Evolutionary conservation across 257 asterid genomes (phyloP).

Genomic region (Solanum neorickii): DNA sequence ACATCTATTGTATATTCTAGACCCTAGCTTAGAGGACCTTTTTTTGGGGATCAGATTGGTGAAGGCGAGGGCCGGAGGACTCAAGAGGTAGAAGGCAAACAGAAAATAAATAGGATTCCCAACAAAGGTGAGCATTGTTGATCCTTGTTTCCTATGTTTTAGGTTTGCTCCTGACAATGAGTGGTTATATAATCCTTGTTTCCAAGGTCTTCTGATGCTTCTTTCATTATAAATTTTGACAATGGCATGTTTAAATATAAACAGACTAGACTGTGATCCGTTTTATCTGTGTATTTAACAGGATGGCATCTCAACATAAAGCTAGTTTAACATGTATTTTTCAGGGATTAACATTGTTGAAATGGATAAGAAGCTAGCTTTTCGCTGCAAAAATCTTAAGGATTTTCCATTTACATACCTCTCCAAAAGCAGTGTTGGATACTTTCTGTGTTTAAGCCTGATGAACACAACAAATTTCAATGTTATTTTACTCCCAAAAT

Average conservation of each 20-base stretch:
- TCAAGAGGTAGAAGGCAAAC: not conserved
- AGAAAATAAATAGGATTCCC: not conserved
- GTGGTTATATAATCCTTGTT: not conserved
- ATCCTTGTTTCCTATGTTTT: not conserved
- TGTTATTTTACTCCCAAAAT: conserved; percentile 5
- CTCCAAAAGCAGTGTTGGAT: conserved; percentile 95
- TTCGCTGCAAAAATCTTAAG: not conserved
- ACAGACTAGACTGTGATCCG: not conserved
- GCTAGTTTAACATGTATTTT: not conserved
- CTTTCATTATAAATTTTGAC: not conserved
- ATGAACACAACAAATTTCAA: conserved; percentile 12
- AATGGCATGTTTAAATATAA: not conserved
- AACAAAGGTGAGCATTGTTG: not conserved
- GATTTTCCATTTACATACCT: conserved; percentile 38
- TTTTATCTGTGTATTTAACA: not conserved
- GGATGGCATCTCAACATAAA: not conserved
- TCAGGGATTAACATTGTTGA: not conserved
- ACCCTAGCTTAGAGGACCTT: not conserved
- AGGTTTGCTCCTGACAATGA: not conserved
- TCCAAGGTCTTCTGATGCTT: not conserved
- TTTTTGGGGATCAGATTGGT: not conserved
- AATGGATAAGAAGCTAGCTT: not conserved
- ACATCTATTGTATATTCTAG: not conserved
- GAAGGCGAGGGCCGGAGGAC: not conserved
- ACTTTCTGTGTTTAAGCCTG: conserved; percentile 70